phyloP scores from a whole-genome alignment of 192 early-diverging fungal species.

The Cladochytrium replicatum region DNA sequence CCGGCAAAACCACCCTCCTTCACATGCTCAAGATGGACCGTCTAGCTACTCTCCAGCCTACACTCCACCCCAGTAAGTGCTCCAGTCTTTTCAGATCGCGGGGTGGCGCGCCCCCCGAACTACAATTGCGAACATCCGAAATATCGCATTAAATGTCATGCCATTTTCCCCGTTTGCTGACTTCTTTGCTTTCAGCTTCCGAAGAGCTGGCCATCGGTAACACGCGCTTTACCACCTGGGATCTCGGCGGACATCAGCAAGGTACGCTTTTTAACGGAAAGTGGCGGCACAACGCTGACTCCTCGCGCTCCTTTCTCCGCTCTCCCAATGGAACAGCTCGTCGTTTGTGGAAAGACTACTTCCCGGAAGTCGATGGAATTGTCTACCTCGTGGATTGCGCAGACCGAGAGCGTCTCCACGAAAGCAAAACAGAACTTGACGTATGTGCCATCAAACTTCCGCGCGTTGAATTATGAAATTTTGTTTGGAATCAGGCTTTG shows the following conservation, averaged over 20 bases:
- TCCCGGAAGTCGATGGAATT: conserved; percentile 95
- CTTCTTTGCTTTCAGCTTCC: conserved; percentile 45
- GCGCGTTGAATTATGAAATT: conserved; percentile 8
- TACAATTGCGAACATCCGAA: background rate
- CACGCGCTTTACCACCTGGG: conserved; percentile 94
- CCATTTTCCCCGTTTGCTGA: background rate
- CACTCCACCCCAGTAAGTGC: conserved; percentile 91
- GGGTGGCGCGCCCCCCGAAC: background rate
- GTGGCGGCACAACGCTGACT: background rate
- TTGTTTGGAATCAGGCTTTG: conserved; percentile 49
- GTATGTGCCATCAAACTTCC: conserved; percentile 29
- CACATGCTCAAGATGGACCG: conserved; percentile 99
- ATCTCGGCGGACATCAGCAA: conserved; percentile 94
- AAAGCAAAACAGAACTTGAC: conserved; percentile 92
- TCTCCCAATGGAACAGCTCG: conserved; percentile 51
- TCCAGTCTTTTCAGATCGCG: background rate
- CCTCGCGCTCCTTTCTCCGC: background rate
- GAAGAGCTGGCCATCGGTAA: conserved; percentile 97
- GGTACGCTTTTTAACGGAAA: conserved; percentile 31
- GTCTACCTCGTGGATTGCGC: conserved; percentile 95
- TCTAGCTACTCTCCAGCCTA: conserved; percentile 85
- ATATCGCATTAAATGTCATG: background rate
- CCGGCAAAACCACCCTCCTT: conserved; percentile 95
- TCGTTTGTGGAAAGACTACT: conserved; percentile 98
- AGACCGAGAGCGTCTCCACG: conserved; percentile 72